Conservation (phyloP, 108 stramenopile species). For the Cyclostephanos tholiformis region DNA sequence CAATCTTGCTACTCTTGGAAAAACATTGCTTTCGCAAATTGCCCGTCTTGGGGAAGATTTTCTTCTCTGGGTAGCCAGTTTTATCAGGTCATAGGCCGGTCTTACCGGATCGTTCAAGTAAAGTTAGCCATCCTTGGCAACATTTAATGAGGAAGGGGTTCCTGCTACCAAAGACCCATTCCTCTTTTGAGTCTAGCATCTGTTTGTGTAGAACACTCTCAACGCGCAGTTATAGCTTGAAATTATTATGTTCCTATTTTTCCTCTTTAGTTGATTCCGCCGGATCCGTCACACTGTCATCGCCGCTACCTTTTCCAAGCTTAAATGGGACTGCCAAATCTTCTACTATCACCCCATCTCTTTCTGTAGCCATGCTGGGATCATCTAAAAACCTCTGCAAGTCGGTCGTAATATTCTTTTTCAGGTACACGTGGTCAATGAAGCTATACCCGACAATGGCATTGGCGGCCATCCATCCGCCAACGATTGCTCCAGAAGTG, state of each 20-base stretch:
- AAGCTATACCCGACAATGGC: slow-evolving; percentile 79
- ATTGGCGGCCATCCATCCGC: slow-evolving; percentile 86
- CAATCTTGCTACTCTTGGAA: too few species aligned
- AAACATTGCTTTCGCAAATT: too few species aligned
- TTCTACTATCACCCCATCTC: slow-evolving; percentile 56
- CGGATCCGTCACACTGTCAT: slow-evolving; percentile 13
- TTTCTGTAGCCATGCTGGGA: slow-evolving; percentile 50
- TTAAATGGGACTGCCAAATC: slow-evolving; percentile 75
- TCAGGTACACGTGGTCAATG: slow-evolving; percentile 74
- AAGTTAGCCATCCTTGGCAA: too few species aligned
- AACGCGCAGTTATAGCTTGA: background rate
- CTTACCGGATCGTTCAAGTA: too few species aligned
- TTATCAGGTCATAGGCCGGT: too few species aligned
- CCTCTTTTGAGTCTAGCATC: too few species aligned
- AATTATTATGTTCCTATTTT: slow-evolving; percentile 7
- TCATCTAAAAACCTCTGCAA: slow-evolving; percentile 60
- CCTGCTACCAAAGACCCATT: too few species aligned
- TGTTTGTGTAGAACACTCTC: too few species aligned
- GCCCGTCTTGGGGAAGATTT: too few species aligned
- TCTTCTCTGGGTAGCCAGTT: too few species aligned
- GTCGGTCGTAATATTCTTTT: slow-evolving; percentile 87
- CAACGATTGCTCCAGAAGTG: slow-evolving; percentile 76
- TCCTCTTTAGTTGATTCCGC: slow-evolving; percentile 57
- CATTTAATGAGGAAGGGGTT: too few species aligned
- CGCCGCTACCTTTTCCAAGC: slow-evolving; percentile 1